Base-by-base conservation (phyloP, 495 filamentous ascomycete genomes). In the Lophiostoma macrostomum region DNA sequence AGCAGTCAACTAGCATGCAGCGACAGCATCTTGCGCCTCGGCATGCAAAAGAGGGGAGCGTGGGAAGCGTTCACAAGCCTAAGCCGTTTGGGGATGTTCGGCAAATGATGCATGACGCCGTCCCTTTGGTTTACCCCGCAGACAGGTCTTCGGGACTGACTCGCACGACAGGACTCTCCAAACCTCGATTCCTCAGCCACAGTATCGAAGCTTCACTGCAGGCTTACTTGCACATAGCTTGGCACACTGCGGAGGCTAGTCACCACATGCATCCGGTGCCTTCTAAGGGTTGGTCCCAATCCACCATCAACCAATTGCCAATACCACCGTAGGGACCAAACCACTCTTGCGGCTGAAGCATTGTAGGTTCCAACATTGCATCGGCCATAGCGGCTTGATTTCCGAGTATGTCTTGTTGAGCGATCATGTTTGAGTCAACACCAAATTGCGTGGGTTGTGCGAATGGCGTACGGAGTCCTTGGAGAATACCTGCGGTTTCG, bases 401-500 rank as follows among this genome's bases (percentile, higher is more conserved):
- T 4, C 22, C 20, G 5, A 56, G 6, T 29, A 49, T 42, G 13
- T 56, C 44, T 19, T 41, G 53, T n/a, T 49, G 44, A 13, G 28
- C 36, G 30, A 24, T 20, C 13, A 22, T 14, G 14, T 16, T 44
- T 6, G 35, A 7, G 16, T 18, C 27, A 8, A 56, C 2, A 31
- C 50, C 53, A 18, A 49, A 18, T 14, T 56, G 44, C 18, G 50
- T 11, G 1, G 53, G 24, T 4, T 38, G 45, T 4, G 38, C 35
- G 0, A 16, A 38, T 14, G 60, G 60, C 7, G 55, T 56, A 5
- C 56, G 35, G 4, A 63, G 23, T 10, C 49, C 60, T 27, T 55
- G 56, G 11, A 63, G 50, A 18, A 63, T 63, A 5, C 56, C 60
- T 0, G 60, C 60, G 2, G 60, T 63, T 42, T 59, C 54, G 2